Evolutionary conservation across 257 asterid genomes (phyloP).

Genomic region (Avicennia marina): DNA sequence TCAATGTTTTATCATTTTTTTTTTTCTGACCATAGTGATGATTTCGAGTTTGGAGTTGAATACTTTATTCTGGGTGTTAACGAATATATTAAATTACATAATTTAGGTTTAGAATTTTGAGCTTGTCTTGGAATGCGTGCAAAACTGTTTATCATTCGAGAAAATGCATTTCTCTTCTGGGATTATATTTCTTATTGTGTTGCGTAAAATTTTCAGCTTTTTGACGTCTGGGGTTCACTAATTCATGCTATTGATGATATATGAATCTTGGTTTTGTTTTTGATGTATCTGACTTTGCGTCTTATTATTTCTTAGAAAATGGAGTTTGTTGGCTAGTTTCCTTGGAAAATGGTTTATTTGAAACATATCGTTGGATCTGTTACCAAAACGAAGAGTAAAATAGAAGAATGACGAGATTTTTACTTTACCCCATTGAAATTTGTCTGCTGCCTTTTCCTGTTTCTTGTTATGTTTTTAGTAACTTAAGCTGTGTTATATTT

Average conservation of each 20-base stretch:
- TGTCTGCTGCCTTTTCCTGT: constrained; percentile 7
- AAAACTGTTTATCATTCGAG: background rate
- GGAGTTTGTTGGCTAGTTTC: background rate
- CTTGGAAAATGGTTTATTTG: background rate
- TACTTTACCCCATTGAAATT: background rate
- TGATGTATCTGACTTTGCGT: constrained; percentile 14
- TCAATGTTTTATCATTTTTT: too few relatives aligned
- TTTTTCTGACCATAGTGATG: background rate
- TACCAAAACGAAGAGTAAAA: constrained; percentile 6
- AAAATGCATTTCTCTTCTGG: background rate
- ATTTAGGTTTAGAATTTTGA: background rate
- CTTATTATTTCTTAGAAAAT: background rate
- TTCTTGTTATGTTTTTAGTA: constrained; percentile 2
- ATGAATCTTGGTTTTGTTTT: background rate
- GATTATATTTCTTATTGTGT: background rate
- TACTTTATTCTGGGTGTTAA: background rate
- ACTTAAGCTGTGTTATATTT: background rate
- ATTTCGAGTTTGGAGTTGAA: constrained; percentile 1
- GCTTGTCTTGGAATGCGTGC: constrained; percentile 7
- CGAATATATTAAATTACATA: constrained; percentile 2
- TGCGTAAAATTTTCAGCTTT: background rate
- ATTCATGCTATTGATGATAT: background rate
- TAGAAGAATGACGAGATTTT: background rate
- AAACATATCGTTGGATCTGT: constrained; percentile 14
- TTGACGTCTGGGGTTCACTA: background rate